Evolutionary conservation across 176 grass and related monocot species (phyloP).

Genomic region (Paspalum vaginatum): DNA sequence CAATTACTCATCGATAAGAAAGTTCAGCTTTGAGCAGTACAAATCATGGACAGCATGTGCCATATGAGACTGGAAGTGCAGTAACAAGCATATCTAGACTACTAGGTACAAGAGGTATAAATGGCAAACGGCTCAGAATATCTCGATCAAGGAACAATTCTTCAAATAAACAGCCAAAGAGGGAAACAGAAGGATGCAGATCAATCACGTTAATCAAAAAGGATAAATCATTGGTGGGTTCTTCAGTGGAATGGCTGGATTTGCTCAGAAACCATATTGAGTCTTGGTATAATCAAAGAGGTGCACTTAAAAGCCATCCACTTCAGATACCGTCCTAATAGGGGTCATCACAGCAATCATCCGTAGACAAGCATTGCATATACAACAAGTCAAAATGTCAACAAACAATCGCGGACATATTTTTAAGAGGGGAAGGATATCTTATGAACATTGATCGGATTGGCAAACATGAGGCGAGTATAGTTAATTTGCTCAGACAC

Average conservation of each 20-base stretch:
- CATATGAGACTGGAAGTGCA: no score
- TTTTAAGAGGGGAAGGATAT: no score
- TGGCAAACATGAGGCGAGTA: background rate
- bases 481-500: slow-evolving; percentile 7
- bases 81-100: no score
- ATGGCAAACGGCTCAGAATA: no score
- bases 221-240: background rate
- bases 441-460: background rate
- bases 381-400: no score
- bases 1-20: background rate
- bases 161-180: no score
- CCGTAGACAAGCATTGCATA: no score
- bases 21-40: no score
- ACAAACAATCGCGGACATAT: no score
- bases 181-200: background rate
- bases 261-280: slow-evolving; percentile 9
- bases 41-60: no score
- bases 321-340: slow-evolving; percentile 19
- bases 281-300: slow-evolving; percentile 7
- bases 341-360: background rate
- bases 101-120: no score
- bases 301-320: background rate
- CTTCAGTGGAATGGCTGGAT: background rate
- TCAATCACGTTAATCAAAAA: background rate
- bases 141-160: no score